Evolutionary conservation across 352 stramenopile genomes (phyloP), one percentile per base, ranked within the genome.

Genomic region (Phytophthora kernoviae): DNA sequence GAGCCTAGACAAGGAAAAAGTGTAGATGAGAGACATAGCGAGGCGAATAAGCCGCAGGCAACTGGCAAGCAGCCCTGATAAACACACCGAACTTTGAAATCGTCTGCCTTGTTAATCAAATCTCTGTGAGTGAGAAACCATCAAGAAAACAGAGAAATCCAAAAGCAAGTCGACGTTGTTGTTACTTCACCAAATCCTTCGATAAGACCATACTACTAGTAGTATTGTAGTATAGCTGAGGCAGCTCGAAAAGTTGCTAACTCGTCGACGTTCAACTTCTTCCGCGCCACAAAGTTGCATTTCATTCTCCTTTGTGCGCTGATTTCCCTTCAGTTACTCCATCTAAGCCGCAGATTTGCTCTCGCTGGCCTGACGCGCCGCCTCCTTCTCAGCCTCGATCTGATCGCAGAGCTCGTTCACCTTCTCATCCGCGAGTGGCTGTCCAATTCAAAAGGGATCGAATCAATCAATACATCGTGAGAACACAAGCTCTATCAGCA

Each of bases 371-470:
- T 80, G 79, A 24, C 83, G 83, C 59, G 82, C 86, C 10, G 80
- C 86, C 46, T 94, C 86, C 72, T 93, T 93, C 68, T 94, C 86
- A 11, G 84, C 85, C 58, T 94, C 86, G 42, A 94, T 92, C 61
- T 87, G 67, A 69, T 77, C 65, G 56, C 86, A 94, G 12, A 92
- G 75, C 56, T 84, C 78, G 49, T 93, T 84, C 52, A 94, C 82
- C 71, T 90, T 92, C 7, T 80, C 73, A 50, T 94, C 86, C 54
- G 66, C 76, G 1, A 94, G 74, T 21, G 83, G 66, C 84, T 94
- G 47, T 2, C 51, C 18, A 41, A 44, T 15, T 26, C 3, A 45
- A 41, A 17, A 7, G 30, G 11, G 41, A 27, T 11, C 4, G 18
- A 41, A 12, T 33, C 18, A 44, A 34, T 17, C 17, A 68, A 40